These are phyloP conservation scores for Microbotryum violaceum DNA, from an alignment of 1,284 basidiomycete species.

Conservation along the genomic window DNA sequence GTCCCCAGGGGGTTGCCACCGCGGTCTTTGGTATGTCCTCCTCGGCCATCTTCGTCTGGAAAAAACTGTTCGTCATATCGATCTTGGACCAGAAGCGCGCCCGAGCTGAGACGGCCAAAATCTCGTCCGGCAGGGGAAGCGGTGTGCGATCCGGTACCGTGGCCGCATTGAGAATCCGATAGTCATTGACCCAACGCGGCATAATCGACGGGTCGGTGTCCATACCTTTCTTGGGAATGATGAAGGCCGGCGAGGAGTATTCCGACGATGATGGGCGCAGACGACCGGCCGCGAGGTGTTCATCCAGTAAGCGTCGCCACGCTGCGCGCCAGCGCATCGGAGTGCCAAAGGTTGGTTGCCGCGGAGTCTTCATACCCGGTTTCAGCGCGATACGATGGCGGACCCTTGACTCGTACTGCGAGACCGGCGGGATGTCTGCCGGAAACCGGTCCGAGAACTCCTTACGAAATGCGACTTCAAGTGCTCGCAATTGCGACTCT, in stretches of 20 bases:
- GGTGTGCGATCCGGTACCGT: conserved; percentile 24
- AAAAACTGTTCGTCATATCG: conserved; percentile 47
- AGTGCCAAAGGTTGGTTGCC: neutral
- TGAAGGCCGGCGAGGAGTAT: no score
- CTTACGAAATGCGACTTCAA: no score
- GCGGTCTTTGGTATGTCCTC: conserved; percentile 44
- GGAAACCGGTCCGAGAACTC: no score
- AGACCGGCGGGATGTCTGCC: no score
- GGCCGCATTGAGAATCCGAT: conserved; percentile 15
- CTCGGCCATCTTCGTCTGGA: conserved; percentile 43
- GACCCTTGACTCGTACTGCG: no score
- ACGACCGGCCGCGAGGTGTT: conserved; percentile 11
- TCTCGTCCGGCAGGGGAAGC: conserved; percentile 16
- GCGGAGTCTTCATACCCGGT: no score
- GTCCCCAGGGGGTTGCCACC: conserved; percentile 42
- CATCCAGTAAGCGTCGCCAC: conserved; percentile 15
- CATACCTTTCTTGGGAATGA: no score
- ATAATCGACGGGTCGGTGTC: conserved; percentile 7
- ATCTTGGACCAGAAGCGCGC: conserved; percentile 41
- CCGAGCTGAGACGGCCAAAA: conserved; percentile 1
- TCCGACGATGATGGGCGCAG: no score
- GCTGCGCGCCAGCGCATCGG: conserved; percentile 6
- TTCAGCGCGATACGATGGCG: no score
- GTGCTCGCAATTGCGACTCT: no score
- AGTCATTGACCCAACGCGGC: conserved; percentile 22